Percentiles rank a stretch among this genome's conserved stretches.
Conservation (phyloP, 2,329 filamentous ascomycete species). For the Furcasterigmium sp. region DNA sequence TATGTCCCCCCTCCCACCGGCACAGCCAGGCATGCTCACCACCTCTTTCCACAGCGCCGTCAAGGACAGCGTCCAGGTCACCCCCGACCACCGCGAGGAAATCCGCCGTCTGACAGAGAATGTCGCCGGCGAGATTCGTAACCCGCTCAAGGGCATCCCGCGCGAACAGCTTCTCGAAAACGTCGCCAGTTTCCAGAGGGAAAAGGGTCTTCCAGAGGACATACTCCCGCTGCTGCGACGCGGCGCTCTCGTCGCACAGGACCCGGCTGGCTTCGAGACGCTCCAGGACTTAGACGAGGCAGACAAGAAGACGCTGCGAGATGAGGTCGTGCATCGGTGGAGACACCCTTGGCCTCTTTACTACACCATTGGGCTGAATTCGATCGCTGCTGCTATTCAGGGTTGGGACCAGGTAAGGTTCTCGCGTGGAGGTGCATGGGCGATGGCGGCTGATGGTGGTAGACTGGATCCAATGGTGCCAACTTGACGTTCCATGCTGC, state of each 20-base stretch:
- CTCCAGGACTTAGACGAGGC: conserved; percentile 38
- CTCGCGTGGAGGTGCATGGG: background rate
- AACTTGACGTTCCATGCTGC: conserved; percentile 38
- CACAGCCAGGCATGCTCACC: background rate
- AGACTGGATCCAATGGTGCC: conserved; percentile 42
- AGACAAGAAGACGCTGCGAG: conserved; percentile 32
- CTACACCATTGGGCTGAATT: conserved; percentile 44
- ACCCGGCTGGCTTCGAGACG: conserved; percentile 40
- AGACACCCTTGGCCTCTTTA: conserved; percentile 41
- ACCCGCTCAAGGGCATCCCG: conserved; percentile 45
- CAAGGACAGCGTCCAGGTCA: background rate
- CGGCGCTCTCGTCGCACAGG: conserved; percentile 47
- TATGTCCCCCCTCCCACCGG: background rate
- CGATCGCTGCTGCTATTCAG: conserved; percentile 49
- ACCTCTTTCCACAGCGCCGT: background rate
- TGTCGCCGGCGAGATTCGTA: conserved; percentile 22
- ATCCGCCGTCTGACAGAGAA: background rate
- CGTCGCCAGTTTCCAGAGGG: conserved; percentile 39
- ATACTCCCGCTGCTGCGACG: conserved; percentile 30
- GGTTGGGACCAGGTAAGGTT: conserved; percentile 31
- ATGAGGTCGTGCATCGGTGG: conserved; percentile 45
- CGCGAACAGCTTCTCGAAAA: conserved; percentile 34
- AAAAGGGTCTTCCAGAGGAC: conserved; percentile 36
- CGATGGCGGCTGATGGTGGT: background rate
- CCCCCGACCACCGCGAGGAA: background rate